Percentiles rank a stretch among this genome's conserved stretches.
These are phyloP conservation scores for Isatis tinctoria DNA, from an alignment of 345 rosid species.

Conservation along the genomic window DNA sequence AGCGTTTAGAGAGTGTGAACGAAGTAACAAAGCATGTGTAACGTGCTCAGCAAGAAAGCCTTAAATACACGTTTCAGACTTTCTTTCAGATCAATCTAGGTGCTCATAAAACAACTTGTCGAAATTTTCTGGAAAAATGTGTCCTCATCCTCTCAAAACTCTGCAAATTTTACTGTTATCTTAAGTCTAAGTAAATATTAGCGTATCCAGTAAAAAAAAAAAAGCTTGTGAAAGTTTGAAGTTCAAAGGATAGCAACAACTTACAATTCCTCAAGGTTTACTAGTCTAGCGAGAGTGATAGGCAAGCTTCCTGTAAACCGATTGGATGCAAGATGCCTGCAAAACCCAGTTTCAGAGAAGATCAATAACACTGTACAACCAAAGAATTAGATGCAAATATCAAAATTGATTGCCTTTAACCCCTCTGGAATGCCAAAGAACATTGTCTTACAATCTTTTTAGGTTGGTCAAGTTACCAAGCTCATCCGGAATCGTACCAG, in stretches of 20 bases:
- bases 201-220: not conserved
- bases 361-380: not conserved
- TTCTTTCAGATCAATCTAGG: not conserved
- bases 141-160: not conserved
- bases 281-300: slow-evolving; percentile 25
- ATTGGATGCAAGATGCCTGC: slow-evolving; percentile 43
- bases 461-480: slow-evolving; percentile 35
- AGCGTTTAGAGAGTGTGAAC: not conserved
- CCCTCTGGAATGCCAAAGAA: not conserved
- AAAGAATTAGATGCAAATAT: not conserved
- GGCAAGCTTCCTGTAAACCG: slow-evolving; percentile 39
- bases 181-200: not conserved
- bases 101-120: not conserved
- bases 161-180: not conserved
- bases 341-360: not conserved
- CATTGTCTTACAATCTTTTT: slow-evolving; percentile 38
- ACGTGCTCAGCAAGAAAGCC: not conserved
- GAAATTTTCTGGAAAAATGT: not conserved
- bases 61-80: not conserved
- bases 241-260: not conserved
- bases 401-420: not conserved
- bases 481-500: not conserved
- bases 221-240: not conserved
- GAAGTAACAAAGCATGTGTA: not conserved
- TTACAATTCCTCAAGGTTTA: slow-evolving; percentile 25